phyloP scores from a whole-genome alignment of 192 early-diverging fungal genomes.

The Chytriomyces sp. region DNA sequence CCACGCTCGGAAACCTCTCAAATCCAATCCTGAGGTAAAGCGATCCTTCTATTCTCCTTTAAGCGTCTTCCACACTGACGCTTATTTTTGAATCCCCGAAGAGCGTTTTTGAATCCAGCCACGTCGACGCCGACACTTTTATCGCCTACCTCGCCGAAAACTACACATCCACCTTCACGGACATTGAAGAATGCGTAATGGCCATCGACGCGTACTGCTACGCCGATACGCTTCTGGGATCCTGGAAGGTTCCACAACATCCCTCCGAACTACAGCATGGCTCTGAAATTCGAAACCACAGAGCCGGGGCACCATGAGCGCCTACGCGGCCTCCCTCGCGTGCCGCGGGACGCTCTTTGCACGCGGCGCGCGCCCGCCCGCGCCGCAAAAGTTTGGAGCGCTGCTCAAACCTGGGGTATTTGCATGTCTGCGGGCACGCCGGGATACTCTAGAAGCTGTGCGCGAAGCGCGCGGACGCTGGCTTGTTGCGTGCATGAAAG shows the following conservation, averaged over 20 bases:
- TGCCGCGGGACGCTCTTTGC: conserved; percentile 39
- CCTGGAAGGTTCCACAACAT: conserved; percentile 34
- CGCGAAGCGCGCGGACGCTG: no score
- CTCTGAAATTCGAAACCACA: no score
- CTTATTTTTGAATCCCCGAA: no score
- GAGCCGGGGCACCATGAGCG: conserved; percentile 27
- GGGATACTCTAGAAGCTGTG: neutral
- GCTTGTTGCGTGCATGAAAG: no score
- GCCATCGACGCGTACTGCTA: conserved; percentile 31
- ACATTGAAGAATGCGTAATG: conserved; percentile 41
- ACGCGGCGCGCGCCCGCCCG: conserved; percentile 24
- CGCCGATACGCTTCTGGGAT: conserved; percentile 37
- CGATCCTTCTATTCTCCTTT: conserved; percentile 4
- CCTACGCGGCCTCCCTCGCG: conserved; percentile 38
- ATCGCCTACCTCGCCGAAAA: conserved; percentile 43
- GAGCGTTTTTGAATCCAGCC: conserved; percentile 39
- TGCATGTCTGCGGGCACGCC: neutral
- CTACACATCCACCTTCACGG: conserved; percentile 33
- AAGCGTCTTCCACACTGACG: neutral
- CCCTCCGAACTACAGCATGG: neutral
- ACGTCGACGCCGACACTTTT: conserved; percentile 38
- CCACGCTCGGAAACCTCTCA: conserved; percentile 31
- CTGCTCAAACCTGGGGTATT: conserved; percentile 29
- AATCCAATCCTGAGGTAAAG: conserved; percentile 45
- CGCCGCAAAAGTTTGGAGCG: conserved; percentile 29